Percentiles rank a stretch among this genome's conserved stretches.
Conservation (phyloP, 306 rosid species). For the Sphenostylis stenocarpa region DNA sequence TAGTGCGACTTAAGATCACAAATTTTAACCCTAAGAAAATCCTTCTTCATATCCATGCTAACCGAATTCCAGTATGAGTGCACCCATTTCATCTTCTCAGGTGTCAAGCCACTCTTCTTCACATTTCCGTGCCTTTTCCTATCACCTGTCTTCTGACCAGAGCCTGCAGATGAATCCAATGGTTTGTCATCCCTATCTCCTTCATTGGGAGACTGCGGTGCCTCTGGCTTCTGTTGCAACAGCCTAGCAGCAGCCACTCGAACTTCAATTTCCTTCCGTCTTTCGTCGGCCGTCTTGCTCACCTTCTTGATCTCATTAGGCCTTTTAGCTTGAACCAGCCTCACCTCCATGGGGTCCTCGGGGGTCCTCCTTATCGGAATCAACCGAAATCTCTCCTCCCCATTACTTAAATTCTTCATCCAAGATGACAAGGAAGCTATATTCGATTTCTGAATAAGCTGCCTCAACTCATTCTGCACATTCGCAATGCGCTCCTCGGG, state of each 20-base stretch:
- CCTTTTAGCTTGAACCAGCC: conserved; percentile 76
- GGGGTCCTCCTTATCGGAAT: conserved; percentile 78
- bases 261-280: conserved; percentile 94
- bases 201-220: conserved; percentile 55
- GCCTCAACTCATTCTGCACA: conserved; percentile 78
- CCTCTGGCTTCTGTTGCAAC: conserved; percentile 87
- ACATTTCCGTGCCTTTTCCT: conserved; percentile 55
- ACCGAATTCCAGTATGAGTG: conserved; percentile 68
- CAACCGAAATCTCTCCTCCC: conserved; percentile 80
- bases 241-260: conserved; percentile 96
- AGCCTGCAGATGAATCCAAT: conserved; percentile 55
- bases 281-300: conserved; percentile 84
- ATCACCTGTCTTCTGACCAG: conserved; percentile 66
- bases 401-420: conserved; percentile 90
- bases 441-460: conserved; percentile 87
- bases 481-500: conserved; percentile 57
- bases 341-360: conserved; percentile 93
- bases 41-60: conserved; percentile 66
- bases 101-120: conserved; percentile 62
- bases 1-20: conserved; percentile 68
- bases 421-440: conserved; percentile 76
- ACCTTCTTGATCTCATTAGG: conserved; percentile 97
- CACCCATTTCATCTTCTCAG: conserved; percentile 81
- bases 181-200: conserved; percentile 59
- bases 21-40: conserved; percentile 65